Evolutionary conservation across 108 stramenopile genomes (phyloP).

Genomic region (Skeletonema potamos): DNA sequence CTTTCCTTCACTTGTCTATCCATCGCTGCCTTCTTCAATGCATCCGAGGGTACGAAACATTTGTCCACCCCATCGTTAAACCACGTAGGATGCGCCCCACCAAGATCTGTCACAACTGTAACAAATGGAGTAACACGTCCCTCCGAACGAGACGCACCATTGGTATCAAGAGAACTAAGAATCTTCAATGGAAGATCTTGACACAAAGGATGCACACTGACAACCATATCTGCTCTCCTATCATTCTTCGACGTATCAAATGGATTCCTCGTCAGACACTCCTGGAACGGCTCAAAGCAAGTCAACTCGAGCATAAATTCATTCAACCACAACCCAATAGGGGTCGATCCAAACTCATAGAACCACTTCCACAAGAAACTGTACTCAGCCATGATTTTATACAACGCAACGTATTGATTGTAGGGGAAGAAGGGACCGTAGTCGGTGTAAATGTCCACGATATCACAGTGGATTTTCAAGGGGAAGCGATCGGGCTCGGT

Average conservation of each 20-base stretch:
- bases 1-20: constrained; percentile 51
- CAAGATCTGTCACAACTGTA: constrained; percentile 97
- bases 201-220: constrained; percentile 95
- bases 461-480: constrained; percentile 69
- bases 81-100: constrained; percentile 94
- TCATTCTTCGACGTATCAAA: constrained; percentile 24
- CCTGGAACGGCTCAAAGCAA: constrained; percentile 48
- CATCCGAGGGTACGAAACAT: constrained; percentile 91
- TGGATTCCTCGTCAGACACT: constrained; percentile 63
- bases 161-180: constrained; percentile 57
- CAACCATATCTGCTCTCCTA: constrained; percentile 87
- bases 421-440: constrained; percentile 83
- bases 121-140: constrained; percentile 82
- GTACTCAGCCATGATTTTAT: constrained; percentile 86
- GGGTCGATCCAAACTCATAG: constrained; percentile 72
- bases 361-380: constrained; percentile 74
- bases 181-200: constrained; percentile 90
- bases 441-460: constrained; percentile 86
- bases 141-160: constrained; percentile 37
- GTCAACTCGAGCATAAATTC: constrained; percentile 57
- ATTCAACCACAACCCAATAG: constrained; percentile 70
- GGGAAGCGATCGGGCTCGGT: constrained; percentile 44
- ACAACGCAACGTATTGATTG: constrained; percentile 60
- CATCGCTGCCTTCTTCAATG: constrained; percentile 61
- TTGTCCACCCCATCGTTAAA: constrained; percentile 88